These are phyloP conservation scores for Shiraia sp. DNA, from an alignment of 2,329 filamentous ascomycete genomes.

Conservation along the genomic window DNA sequence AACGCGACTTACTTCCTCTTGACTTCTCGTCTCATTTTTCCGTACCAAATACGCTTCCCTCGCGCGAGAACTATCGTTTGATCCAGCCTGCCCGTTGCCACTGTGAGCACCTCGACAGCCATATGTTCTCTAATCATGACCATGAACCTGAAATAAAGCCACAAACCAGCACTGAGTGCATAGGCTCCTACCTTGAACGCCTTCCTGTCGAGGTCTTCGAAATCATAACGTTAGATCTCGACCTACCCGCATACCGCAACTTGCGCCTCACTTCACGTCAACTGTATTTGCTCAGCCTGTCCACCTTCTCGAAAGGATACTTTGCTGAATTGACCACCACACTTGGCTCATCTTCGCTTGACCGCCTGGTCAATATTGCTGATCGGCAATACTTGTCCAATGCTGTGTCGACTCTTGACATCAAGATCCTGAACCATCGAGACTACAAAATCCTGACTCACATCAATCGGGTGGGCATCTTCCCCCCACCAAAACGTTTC, in stretches of 20 bases:
- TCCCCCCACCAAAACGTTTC: slow-evolving; percentile 35
- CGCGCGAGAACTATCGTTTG: too few relatives aligned
- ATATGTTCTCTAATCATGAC: too few relatives aligned
- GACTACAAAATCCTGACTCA: slow-evolving; percentile 25
- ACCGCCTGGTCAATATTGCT: slow-evolving; percentile 22
- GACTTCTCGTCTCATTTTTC: too few relatives aligned
- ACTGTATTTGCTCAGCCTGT: slow-evolving; percentile 24
- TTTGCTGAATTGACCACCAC: slow-evolving; percentile 28
- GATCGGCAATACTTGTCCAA: slow-evolving; percentile 17
- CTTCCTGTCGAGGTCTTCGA: slow-evolving; percentile 38
- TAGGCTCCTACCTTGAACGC: slow-evolving; percentile 27
- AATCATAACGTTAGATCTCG: slow-evolving; percentile 20
- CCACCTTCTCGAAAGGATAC: slow-evolving; percentile 24
- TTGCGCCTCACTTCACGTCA: slow-evolving; percentile 30
- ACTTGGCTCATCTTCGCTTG: slow-evolving; percentile 28
- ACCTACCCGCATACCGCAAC: slow-evolving; percentile 16
- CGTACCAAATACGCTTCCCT: too few relatives aligned
- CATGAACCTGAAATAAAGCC: too few relatives aligned
- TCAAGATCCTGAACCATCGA: slow-evolving; percentile 26
- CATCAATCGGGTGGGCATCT: slow-evolving; percentile 27
- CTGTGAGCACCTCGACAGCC: too few relatives aligned
- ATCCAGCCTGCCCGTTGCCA: too few relatives aligned
- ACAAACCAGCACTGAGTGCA: slow-evolving; percentile 4
- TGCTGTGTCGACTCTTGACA: slow-evolving; percentile 23
- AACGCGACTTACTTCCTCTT: too few relatives aligned